Conservation (phyloP, 2,329 filamentous ascomycete species). For the Aspergillus sp. region DNA sequence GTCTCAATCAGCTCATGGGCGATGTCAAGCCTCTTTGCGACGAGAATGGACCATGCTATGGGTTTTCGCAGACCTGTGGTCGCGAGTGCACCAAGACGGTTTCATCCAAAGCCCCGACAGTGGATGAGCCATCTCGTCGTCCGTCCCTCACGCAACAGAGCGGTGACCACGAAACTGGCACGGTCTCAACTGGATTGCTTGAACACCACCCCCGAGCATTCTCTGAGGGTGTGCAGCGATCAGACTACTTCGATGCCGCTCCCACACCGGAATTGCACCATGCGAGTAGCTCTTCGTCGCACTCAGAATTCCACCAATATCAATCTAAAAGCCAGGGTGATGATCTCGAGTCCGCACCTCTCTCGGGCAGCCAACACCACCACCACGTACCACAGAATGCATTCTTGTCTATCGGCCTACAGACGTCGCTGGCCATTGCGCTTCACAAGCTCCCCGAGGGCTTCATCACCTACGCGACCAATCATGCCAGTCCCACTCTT, state of each 20-base stretch:
- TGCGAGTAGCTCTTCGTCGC: constrained; percentile 7
- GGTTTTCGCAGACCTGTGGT: constrained; percentile 58
- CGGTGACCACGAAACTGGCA: constrained; percentile 1
- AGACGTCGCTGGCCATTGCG: constrained; percentile 91
- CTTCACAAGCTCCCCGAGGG: constrained; percentile 90
- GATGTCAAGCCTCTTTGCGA: constrained; percentile 50
- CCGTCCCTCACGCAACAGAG: constrained; percentile 7
- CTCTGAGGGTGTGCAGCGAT: neutral
- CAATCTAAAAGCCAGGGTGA: constrained; percentile 5
- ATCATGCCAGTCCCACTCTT: constrained; percentile 85
- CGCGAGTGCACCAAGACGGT: constrained; percentile 54
- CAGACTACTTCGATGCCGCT: constrained; percentile 11
- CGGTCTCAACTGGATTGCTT: neutral
- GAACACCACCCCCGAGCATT: neutral
- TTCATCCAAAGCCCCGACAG: constrained; percentile 5
- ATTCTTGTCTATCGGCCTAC: constrained; percentile 90
- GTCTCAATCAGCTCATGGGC: constrained; percentile 47
- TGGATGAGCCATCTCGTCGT: constrained; percentile 12
- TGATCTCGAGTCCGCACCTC: neutral
- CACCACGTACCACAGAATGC: constrained; percentile 94
- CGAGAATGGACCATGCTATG: constrained; percentile 56
- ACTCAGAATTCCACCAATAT: constrained; percentile 1
- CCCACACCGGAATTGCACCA: constrained; percentile 5
- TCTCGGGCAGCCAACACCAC: constrained; percentile 59
- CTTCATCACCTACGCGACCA: constrained; percentile 90